Evolutionary conservation across 345 rosid genomes (phyloP), one percentile per base, ranked within the genome.

Genomic region (Boechera retrofracta): DNA sequence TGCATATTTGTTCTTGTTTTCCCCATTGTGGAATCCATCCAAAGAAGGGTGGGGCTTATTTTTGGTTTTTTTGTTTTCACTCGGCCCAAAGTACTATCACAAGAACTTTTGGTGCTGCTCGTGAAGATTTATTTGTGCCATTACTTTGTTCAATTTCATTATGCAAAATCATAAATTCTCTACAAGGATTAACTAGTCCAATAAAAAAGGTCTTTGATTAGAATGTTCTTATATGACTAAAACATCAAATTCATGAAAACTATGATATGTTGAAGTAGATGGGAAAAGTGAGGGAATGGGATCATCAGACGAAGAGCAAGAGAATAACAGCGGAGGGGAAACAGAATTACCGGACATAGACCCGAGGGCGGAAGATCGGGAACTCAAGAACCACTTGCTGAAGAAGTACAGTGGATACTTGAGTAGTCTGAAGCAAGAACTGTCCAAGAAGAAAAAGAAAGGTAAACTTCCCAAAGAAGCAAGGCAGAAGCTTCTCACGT

Each of bases 381-480:
- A 95, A 67, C 87, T 95, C 38, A 95, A 95, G 89, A 95, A 92
- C 71, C 99, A 95, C 35, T 77, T 95, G 66, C 66, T 95, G 77
- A 89, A 83, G 83, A 95, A 95, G 82, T 95, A 95, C 49, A 92
- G 98, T 67, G 99, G 99, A 51, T 95, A 95, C 82, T 82, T 95
- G 63, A 88, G 99, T 60, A 92, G 98, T 79, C 87, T 95, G 38
- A 95, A 95, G 83, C 98, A 95, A 71, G 98, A 95, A 69, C 91
- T 95, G 33, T 95, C 99, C 54, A 95, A 95, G 92, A 95, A 95
- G 77, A 95, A 89, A 84, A 95, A 95, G 91, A 95, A 95, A 85
- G 99, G 99, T 8, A 95, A 95, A 77, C 87, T 95, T 45, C 99
- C 99, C 1, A 95, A 95, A 85, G 99, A 95, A 81, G 99, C 98